Base-by-base conservation (phyloP, 2,329 filamentous ascomycete genomes). In the Fusarium sp. region DNA sequence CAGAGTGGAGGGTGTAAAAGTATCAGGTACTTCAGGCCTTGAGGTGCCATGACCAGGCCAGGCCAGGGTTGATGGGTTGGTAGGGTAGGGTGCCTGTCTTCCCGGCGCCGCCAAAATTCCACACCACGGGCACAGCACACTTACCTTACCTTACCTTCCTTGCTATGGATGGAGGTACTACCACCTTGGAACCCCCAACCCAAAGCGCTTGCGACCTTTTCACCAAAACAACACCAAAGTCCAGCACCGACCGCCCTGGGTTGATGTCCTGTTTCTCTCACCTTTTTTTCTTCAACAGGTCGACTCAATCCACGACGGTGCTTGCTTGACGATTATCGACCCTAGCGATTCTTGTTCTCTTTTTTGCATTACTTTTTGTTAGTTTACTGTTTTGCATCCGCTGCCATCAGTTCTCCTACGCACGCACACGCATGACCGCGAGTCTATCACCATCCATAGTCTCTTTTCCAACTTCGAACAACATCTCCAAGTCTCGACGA, bases 171-270 rank as follows among this genome's bases (percentile, higher is more conserved):
- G 4, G 23, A 23, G 23, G 23, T 52, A 63, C 56, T 59, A 72
- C 63, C 68, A 71, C 69, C 70, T 69, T 71, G 68, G 64, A 72
- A 69, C 72, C 70, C 70, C 72, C 67, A 70, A 60, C 67, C 40
- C 62, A 53, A 60, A 62, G 72, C 70, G 70, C 72, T 73, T 74
- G 72, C 72, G 70, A 74, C 72, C 62, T 67, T 74, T 74, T 74
- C 72, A 71, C 72, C 70, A 71, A 65, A 74, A 74, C 72, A 74
- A 74, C 72, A 74, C 69, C 72, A 62, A 62, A 57, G 46, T 52
- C 53, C 44, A 70, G 47, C 47, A 51, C 47, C 47, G 71, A 74
- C 67, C 70, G 72, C 71, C 49, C 67, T 62, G 54, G 70, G 66
- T 68, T 53, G 60, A 74, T 36, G 60, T 56, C 59, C 69, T 70